These are phyloP conservation scores for Cyathus striatus DNA, from an alignment of 768 basidiomycete genomes.

Conservation along the genomic window DNA sequence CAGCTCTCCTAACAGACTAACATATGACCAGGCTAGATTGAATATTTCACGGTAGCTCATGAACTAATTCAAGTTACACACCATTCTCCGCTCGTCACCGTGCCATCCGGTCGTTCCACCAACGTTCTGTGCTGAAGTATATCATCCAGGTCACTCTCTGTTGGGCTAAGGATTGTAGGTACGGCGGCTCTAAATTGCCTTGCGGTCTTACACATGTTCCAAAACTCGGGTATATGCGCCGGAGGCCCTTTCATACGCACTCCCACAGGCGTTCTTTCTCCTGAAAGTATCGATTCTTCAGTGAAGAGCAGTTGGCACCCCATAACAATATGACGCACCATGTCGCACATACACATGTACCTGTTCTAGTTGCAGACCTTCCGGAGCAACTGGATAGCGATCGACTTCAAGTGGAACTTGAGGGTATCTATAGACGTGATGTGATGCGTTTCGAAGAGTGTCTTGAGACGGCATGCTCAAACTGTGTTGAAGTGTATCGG, in stretches of 20 bases:
- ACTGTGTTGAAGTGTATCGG: background rate
- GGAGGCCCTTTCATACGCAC: conserved; percentile 57
- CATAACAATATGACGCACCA: conserved; percentile 36
- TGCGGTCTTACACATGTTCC: conserved; percentile 60
- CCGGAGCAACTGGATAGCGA: conserved; percentile 54
- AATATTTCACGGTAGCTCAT: background rate
- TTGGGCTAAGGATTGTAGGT: conserved; percentile 5
- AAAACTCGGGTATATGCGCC: conserved; percentile 61
- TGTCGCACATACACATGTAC: conserved; percentile 75
- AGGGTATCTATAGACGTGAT: conserved; percentile 16
- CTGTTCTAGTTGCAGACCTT: conserved; percentile 54
- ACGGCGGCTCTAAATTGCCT: conserved; percentile 41
- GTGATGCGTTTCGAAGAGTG: too few species aligned
- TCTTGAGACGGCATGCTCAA: background rate
- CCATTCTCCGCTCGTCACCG: conserved; percentile 56
- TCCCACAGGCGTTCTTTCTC: conserved; percentile 76
- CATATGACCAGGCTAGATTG: background rate
- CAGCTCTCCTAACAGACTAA: conserved; percentile 65
- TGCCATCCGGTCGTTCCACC: conserved; percentile 56
- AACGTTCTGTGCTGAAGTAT: conserved; percentile 35
- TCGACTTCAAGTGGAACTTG: conserved; percentile 54
- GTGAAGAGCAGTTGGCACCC: background rate
- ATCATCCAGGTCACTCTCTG: conserved; percentile 13
- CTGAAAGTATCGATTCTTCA: conserved; percentile 24
- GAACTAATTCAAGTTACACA: conserved; percentile 14